Conservation (phyloP, 2,329 filamentous ascomycete species). For the Aspergillus proliferans region DNA sequence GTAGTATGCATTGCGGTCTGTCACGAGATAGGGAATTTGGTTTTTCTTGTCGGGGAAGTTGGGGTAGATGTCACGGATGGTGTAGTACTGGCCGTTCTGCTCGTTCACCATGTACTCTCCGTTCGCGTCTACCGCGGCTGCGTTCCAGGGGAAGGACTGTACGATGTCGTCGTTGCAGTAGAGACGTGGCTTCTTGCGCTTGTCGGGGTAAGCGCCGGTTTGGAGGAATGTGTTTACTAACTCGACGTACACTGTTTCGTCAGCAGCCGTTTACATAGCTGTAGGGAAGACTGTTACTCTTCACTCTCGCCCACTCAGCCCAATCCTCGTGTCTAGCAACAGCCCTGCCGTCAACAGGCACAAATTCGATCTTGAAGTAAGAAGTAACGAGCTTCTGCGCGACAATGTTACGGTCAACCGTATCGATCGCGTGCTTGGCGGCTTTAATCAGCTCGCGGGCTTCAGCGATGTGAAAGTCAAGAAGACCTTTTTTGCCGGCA, state of each 20-base stretch:
- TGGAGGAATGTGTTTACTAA: not conserved
- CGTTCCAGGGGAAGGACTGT: not conserved
- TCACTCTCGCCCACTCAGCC: not conserved
- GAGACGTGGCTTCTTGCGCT: not conserved
- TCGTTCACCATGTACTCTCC: not conserved
- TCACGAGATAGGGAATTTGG: not conserved
- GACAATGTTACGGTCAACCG: not conserved
- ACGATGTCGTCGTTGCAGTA: not conserved
- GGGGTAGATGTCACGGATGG: not conserved
- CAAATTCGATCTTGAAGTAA: not conserved
- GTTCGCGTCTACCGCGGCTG: not conserved
- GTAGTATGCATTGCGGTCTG: not conserved
- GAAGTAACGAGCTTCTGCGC: not conserved
- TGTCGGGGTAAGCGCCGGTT: not conserved
- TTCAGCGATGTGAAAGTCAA: not conserved
- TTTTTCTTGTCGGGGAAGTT: not conserved
- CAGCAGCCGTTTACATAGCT: not conserved
- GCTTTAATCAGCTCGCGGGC: not conserved
- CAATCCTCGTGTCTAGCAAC: not conserved
- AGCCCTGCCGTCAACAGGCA: not conserved
- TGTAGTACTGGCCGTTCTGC: not conserved
- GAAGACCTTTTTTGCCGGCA: not conserved
- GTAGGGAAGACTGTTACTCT: not conserved
- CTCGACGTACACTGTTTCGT: not conserved
- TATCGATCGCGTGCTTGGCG: not conserved